A percentile compares a stretch with the other conserved stretches of the same genome.
These are phyloP conservation scores for Neolentinus lepideus DNA, from an alignment of 1,284 basidiomycete species.

Conservation along the genomic window DNA sequence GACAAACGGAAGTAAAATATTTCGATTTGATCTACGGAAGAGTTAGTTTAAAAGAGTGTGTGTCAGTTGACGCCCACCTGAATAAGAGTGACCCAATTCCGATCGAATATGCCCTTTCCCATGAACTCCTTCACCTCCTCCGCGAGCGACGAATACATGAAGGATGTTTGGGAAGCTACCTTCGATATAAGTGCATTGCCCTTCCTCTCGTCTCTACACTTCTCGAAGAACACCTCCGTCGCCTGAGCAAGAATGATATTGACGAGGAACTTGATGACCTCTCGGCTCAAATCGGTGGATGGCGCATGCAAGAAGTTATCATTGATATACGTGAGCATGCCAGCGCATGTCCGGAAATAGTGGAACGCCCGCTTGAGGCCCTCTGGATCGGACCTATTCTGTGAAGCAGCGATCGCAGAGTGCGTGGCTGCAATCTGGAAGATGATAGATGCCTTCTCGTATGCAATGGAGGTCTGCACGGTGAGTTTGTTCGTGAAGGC, in stretches of 20 bases:
- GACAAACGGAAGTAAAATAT: slow-evolving; percentile 80
- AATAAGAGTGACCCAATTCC: slow-evolving; percentile 88
- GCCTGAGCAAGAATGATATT: slow-evolving; percentile 88
- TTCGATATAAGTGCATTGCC: slow-evolving; percentile 74
- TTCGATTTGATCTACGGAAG: slow-evolving; percentile 77
- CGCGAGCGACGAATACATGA: slow-evolving; percentile 70
- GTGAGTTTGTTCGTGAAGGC: slow-evolving; percentile 93
- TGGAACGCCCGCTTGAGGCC: slow-evolving; percentile 95
- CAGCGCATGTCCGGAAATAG: slow-evolving; percentile 88
- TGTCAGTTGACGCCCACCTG: slow-evolving; percentile 44
- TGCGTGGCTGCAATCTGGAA: slow-evolving; percentile 96
- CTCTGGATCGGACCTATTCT: slow-evolving; percentile 83
- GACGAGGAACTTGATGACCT: slow-evolving; percentile 91
- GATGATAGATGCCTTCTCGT: slow-evolving; percentile 96
- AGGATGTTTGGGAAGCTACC: slow-evolving; percentile 80
- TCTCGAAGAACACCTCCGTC: slow-evolving; percentile 95
- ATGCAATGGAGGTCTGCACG: slow-evolving; percentile 94
- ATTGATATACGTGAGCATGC: slow-evolving; percentile 98
- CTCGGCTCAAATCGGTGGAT: slow-evolving; percentile 91
- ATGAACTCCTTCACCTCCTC: slow-evolving; percentile 96
- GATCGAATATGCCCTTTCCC: slow-evolving; percentile 91
- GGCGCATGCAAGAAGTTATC: slow-evolving; percentile 99
- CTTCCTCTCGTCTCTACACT: slow-evolving; percentile 90
- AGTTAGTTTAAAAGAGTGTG: neutral
- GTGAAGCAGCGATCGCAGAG: slow-evolving; percentile 80